Percentiles rank a stretch among this genome's conserved stretches.
phyloP scores from a whole-genome alignment of 352 stramenopile species.

The Phytophthora pinifolia region DNA sequence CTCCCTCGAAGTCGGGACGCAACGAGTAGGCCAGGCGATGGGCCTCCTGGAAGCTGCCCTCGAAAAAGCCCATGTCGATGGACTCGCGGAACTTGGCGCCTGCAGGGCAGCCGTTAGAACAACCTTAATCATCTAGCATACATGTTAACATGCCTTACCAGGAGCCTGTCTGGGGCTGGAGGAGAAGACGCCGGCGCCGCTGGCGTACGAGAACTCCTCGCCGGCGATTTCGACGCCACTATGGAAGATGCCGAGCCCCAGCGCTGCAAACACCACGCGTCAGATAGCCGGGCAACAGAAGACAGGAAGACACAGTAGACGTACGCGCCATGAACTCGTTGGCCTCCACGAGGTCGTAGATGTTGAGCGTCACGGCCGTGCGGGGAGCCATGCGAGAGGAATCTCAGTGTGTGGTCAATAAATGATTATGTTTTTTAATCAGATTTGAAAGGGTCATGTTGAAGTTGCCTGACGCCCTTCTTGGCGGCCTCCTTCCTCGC shows the following conservation, averaged over 20 bases:
- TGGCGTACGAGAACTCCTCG: conserved; percentile 93
- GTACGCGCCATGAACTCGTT: conserved; percentile 89
- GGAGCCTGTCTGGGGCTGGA: conserved; percentile 59
- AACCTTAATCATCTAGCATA: neutral
- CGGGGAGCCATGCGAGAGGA: conserved; percentile 44
- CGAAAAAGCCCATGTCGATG: conserved; percentile 89
- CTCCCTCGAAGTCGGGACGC: conserved; percentile 80
- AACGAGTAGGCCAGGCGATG: conserved; percentile 84
- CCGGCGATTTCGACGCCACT: conserved; percentile 92
- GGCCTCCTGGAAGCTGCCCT: conserved; percentile 81
- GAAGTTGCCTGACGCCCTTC: conserved; percentile 29
- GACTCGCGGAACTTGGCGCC: conserved; percentile 89
- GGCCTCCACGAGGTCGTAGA: conserved; percentile 92
- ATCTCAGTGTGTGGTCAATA: neutral
- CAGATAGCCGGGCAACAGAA: neutral
- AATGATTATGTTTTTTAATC: no score
- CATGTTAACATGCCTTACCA: conserved; percentile 37
- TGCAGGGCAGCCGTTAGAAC: conserved; percentile 16
- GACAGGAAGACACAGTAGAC: conserved; percentile 4
- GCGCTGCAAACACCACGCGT: conserved; percentile 20
- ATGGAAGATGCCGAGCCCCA: conserved; percentile 92
- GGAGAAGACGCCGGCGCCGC: conserved; percentile 90
- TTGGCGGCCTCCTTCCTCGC: conserved; percentile 67
- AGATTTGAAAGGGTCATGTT: neutral
- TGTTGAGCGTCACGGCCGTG: conserved; percentile 85